A percentile compares a stretch with the other conserved stretches of the same genome.
Conservation (phyloP, 1,139 yeast genomes). For the Geotrichum australiense region DNA sequence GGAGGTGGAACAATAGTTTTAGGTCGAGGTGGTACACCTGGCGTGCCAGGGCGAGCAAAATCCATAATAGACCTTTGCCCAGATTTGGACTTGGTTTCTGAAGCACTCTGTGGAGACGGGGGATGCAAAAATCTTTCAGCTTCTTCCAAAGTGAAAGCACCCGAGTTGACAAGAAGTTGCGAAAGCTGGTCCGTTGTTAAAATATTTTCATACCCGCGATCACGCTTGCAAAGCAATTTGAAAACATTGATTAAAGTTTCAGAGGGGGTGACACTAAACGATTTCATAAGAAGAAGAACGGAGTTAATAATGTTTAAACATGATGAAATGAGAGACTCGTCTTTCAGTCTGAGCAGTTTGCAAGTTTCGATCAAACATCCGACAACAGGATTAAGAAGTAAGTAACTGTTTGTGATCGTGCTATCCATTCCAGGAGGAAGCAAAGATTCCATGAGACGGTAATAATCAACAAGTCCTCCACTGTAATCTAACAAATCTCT, state of each 20-base stretch:
- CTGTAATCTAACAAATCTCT: conserved; percentile 81
- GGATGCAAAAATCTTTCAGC: conserved; percentile 17
- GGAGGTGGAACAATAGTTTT: conserved; percentile 18
- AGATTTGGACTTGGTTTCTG: conserved; percentile 1
- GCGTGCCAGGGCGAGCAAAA: conserved; percentile 20
- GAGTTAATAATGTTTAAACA: conserved; percentile 65
- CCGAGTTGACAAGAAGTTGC: conserved; percentile 24
- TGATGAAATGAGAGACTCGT: conserved; percentile 61
- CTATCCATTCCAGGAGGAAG: conserved; percentile 28
- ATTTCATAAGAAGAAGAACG: conserved; percentile 28
- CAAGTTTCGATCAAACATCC: conserved; percentile 42
- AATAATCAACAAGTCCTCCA: conserved; percentile 58
- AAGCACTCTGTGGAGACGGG: conserved; percentile 12
- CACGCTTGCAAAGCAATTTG: conserved; percentile 23
- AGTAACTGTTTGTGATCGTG: conserved; percentile 21
- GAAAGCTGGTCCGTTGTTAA: conserved; percentile 24
- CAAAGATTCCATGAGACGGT: conserved; percentile 45
- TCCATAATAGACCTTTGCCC: conserved; percentile 23
- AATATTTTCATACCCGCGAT: conserved; percentile 23
- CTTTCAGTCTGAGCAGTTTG: conserved; percentile 78
- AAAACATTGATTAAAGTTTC: conserved; percentile 23
- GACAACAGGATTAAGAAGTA: conserved; percentile 27
- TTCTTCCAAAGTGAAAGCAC: conserved; percentile 22
- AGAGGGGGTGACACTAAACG: conserved; percentile 28
- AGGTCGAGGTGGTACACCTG: conserved; percentile 4